Evolutionary conservation across 1,284 basidiomycete genomes (phyloP).

Genomic region (Sporisorium graminicola): DNA sequence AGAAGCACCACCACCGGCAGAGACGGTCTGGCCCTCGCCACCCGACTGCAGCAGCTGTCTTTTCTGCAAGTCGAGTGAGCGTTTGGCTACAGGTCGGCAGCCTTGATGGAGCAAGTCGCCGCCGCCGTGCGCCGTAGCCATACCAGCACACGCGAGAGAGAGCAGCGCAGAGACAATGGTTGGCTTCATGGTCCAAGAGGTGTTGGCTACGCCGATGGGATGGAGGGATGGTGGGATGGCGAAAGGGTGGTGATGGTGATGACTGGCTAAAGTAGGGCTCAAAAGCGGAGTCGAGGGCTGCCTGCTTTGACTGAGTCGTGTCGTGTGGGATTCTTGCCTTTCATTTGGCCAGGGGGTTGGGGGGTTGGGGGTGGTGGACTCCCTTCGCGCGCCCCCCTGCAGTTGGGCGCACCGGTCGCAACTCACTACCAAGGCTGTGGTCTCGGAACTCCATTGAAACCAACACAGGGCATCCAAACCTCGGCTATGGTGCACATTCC

Average conservation of each 20-base stretch:
- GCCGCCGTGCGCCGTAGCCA: slow-evolving; percentile 33
- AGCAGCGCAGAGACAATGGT: slow-evolving; percentile 25
- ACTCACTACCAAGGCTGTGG: too few relatives aligned
- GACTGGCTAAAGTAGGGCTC: neutral
- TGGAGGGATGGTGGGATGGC: neutral
- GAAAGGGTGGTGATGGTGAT: neutral
- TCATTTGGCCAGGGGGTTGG: neutral
- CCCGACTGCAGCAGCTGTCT: slow-evolving; percentile 29
- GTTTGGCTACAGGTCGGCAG: slow-evolving; percentile 46
- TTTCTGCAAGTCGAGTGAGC: slow-evolving; percentile 28
- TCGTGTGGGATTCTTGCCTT: neutral
- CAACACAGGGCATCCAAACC: neutral
- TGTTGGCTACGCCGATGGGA: slow-evolving; percentile 2
- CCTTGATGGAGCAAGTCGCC: slow-evolving; percentile 40
- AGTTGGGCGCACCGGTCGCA: too few relatives aligned
- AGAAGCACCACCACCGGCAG: slow-evolving; percentile 50
- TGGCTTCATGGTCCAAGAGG: slow-evolving; percentile 25
- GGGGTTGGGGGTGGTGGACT: too few relatives aligned
- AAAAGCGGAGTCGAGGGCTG: neutral
- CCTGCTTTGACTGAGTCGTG: neutral
- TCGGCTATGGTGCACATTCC: neutral
- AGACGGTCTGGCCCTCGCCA: slow-evolving; percentile 51
- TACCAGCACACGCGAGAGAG: slow-evolving; percentile 29
- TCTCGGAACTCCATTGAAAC: neutral
- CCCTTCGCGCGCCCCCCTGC: too few relatives aligned